Conservation (phyloP, 176 grass and related monocot species). For the Cocos nucifera region DNA sequence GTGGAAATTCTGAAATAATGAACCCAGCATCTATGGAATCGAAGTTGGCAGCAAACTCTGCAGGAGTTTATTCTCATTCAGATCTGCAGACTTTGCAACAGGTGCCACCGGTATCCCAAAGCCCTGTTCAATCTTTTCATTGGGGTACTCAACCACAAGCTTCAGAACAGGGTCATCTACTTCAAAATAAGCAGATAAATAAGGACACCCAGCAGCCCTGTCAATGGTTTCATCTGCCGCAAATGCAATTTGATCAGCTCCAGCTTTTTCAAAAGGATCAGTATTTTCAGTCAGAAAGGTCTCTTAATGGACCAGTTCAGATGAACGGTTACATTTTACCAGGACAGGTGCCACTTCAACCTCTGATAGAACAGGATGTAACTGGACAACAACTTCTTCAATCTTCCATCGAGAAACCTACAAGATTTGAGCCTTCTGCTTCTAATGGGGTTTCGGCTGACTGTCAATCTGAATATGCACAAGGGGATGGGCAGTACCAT, state of each 20-base stretch:
- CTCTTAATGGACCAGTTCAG: background rate
- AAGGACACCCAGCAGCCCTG: background rate
- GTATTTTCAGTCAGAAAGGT: background rate
- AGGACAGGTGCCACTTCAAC: background rate
- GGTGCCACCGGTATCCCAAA: background rate
- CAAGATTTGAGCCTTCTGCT: background rate
- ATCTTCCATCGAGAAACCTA: background rate
- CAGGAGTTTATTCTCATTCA: slow-evolving; percentile 8
- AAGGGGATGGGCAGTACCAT: background rate
- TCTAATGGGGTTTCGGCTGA: background rate
- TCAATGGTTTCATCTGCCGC: background rate
- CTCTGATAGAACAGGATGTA: background rate
- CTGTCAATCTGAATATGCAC: slow-evolving; percentile 25
- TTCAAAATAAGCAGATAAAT: background rate
- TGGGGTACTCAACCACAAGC: background rate
- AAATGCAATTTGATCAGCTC: background rate
- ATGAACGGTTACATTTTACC: background rate
- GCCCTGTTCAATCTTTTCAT: background rate
- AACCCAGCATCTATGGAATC: slow-evolving; percentile 10
- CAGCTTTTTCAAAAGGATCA: background rate
- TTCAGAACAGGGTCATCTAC: background rate
- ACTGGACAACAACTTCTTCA: background rate
- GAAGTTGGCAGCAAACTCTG: background rate
- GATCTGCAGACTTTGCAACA: slow-evolving; percentile 6
- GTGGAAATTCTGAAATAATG: slow-evolving; percentile 23